Base-by-base conservation (phyloP, 164 flowering plant genomes). In the Aristolochia californica region DNA sequence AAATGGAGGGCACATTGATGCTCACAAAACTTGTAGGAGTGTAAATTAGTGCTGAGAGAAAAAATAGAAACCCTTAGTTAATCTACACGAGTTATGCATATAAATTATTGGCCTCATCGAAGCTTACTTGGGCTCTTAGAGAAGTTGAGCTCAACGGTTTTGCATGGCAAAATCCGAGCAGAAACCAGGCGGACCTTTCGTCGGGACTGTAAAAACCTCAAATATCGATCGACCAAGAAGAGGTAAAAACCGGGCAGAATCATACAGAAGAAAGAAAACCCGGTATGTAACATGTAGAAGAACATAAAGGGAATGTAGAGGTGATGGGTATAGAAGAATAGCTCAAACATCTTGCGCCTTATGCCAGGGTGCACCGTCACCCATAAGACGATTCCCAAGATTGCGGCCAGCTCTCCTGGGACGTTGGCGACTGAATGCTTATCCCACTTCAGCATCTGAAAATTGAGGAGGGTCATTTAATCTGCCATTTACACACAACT, bases 281-380 rank as follows among this genome's bases (percentile, higher is more conserved):
- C 93, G 7, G 80, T 77, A 47, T 91, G 98, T 24, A 86, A 61
- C 11, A 84, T 43, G 69, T 78, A 91, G 77, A 91, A 86, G 58
- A 91, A 10, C 30, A 88, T 40, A 68, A 86, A 88, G 60, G 75
- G 55, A 57, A 75, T 63, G 78, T 91, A 91, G 52, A 91, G 78
- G 48, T 88, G 57, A 62, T 88, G 96, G 1, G 85, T 76, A 76
- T 84, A 91, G 53, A 82, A 83, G 81, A 91, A 91, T 66, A 91
- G 77, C 73, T 86, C 96, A 51, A 84, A 91, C 63, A 74, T 52
- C 66, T 76, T 81, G 47, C 79, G 70, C 53, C 96, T 67, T 7
- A 91, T 75, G 17, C 66, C 48, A 13, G 85, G 84, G 56, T 74
- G 57, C 22, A 80, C 76, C 25, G 88, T 77, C 7, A 62, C 70